phyloP scores from a whole-genome alignment of 2,329 filamentous ascomycete species.

The Aspergillus bombycis region DNA sequence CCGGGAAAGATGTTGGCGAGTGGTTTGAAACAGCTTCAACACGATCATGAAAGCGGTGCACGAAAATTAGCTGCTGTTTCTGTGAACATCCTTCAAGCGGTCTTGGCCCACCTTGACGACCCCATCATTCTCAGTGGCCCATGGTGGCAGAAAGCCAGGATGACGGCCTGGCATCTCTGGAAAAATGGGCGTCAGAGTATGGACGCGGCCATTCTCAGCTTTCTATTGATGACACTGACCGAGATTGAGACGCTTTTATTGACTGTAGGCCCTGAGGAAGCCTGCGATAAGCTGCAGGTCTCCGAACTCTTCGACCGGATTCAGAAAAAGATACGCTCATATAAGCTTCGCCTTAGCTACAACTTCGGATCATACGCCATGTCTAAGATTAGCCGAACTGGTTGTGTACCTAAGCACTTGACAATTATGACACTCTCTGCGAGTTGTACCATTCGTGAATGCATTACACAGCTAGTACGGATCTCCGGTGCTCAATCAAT shows the following conservation, averaged over 20 bases:
- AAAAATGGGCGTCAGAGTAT: neutral
- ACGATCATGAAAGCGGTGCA: neutral
- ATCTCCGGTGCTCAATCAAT: neutral
- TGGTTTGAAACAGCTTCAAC: neutral
- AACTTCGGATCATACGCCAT: neutral
- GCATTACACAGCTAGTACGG: neutral
- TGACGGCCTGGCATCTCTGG: neutral
- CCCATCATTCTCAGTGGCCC: neutral
- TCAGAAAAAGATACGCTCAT: neutral
- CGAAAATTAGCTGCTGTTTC: neutral
- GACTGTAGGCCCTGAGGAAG: neutral
- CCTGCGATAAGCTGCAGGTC: neutral
- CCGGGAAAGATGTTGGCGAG: neutral
- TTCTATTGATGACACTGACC: neutral
- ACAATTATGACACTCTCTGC: neutral
- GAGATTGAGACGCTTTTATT: neutral
- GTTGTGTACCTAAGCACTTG: neutral
- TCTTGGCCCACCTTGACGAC: neutral
- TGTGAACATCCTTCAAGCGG: neutral
- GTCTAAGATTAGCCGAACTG: neutral
- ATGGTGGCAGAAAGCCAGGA: neutral
- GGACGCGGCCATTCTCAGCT: neutral
- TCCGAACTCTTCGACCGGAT: neutral
- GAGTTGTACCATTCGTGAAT: neutral
- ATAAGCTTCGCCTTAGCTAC: neutral